Base-by-base conservation (phyloP, 2,329 filamentous ascomycete genomes). In the Cladosporium cucumerinum region DNA sequence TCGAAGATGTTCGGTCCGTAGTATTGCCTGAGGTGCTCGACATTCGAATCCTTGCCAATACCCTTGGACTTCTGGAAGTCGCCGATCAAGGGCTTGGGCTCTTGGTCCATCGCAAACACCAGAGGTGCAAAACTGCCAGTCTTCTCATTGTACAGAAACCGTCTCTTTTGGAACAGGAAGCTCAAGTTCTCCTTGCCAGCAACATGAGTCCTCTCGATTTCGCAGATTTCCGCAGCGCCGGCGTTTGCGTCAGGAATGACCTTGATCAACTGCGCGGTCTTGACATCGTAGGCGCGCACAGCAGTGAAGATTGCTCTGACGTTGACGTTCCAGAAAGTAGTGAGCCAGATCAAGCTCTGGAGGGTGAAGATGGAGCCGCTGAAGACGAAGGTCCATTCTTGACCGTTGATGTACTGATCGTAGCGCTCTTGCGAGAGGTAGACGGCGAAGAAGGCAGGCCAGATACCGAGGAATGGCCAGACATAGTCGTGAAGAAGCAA, bases 381-480 rank as follows among this genome's bases (percentile, higher is more conserved):
- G 88, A 92, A 99, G 68, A 99, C 92, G 76, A 97, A 96, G 0
- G 96, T 98, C 94, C 95, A 99, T 83, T 99, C 95, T 72, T 90
- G 88, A n/a, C 90, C 93, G 72, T 90, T 87, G 69, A 99, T 96
- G 81, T 98, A 89, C 75, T 89, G 89, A 70, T 96, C 90, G 79
- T 99, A 99, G 70, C 91, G 87, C 62, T 92, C 89, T 67, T 88
- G 84, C 25, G 87, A 90, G 62, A 96, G 87, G 78, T 97, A 98
- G 78, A 93, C 88, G 77, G 91, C 87, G 69, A 97, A 86, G 79
- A 98, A 98, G 72, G 90, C 81, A 61, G 96, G 95, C 93, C 96
- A 99, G 73, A 93, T 82, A 71, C 97, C 88, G 66, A 89, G 82
- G 75, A 97, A 99, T 0, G 95, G 95, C 92, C 92, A 97, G 72